phyloP scores from a whole-genome alignment of 345 rosid genomes.

The Isatis tinctoria region DNA sequence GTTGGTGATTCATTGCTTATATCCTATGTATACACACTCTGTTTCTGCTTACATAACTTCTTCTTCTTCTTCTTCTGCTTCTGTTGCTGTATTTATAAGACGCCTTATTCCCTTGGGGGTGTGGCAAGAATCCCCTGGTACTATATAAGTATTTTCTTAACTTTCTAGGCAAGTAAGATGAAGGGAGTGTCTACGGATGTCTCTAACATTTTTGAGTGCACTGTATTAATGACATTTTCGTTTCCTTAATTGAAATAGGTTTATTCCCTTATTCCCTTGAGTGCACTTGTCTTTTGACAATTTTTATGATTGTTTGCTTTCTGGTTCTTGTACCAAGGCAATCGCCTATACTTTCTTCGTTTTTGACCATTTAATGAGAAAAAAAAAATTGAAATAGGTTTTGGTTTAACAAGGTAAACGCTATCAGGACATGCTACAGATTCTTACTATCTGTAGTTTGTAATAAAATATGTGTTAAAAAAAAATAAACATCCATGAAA shows the following conservation, averaged over 20 bases:
- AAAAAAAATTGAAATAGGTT: neutral
- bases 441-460: neutral
- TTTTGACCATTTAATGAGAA: no score
- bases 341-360: no score
- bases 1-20: conserved; percentile 20
- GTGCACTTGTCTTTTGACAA: no score
- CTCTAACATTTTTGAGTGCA: conserved; percentile 12
- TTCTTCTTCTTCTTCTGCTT: neutral
- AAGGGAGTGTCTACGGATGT: conserved; percentile 7
- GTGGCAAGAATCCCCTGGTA: conserved; percentile 4
- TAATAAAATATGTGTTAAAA: neutral
- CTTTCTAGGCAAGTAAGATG: conserved; percentile 19
- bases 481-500: neutral
- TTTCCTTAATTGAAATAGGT: neutral
- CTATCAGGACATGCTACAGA: neutral
- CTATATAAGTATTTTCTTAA: neutral
- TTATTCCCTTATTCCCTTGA: no score
- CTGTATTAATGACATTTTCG: neutral
- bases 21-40: neutral
- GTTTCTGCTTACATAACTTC: neutral
- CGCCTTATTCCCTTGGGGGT: neutral
- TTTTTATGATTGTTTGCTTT: no score
- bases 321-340: no score
- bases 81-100: neutral
- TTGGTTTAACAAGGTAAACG: neutral